Percentiles rank a stretch among this genome's conserved stretches.
These are phyloP conservation scores for Leptomonas pyrrhocoris DNA, from an alignment of 208 protist genomes.

Conservation along the genomic window DNA sequence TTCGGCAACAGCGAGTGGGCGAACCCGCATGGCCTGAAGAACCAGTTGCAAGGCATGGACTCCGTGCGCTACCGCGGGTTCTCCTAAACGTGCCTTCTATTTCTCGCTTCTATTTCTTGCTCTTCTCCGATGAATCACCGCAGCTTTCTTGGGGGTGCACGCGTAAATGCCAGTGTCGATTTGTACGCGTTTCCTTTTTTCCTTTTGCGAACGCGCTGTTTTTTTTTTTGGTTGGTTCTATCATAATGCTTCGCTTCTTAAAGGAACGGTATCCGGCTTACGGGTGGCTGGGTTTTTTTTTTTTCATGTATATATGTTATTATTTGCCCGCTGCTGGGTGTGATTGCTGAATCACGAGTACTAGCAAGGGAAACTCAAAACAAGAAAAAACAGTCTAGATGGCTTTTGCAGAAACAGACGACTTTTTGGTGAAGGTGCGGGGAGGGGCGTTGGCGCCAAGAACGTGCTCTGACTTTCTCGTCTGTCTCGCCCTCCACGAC, in stretches of 20 bases:
- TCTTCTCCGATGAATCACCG: not conserved
- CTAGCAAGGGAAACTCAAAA: no score
- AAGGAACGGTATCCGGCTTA: not conserved
- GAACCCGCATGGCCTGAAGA: constrained; percentile 86
- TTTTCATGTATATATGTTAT: no score
- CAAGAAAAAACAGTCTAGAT: no score
- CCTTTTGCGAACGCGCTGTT: no score
- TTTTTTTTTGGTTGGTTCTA: constrained; percentile 5
- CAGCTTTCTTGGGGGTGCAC: not conserved
- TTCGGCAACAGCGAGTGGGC: constrained; percentile 92
- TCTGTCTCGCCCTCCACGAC: no score
- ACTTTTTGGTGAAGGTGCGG: no score
- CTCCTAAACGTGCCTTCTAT: constrained; percentile 3
- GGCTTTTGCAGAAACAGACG: no score
- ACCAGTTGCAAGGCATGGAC: constrained; percentile 85
- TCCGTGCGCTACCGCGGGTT: constrained; percentile 57
- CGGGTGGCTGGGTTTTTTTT: not conserved
- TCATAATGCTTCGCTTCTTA: constrained; percentile 1
- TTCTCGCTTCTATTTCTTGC: not conserved
- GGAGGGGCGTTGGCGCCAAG: no score
- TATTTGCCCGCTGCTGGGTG: no score
- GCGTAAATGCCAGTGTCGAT: not conserved
- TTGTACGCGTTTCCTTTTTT: no score
- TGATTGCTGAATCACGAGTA: no score
- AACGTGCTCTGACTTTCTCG: no score